Base-by-base conservation (phyloP, 257 asterid species). In the Solanum pinnatisectum region DNA sequence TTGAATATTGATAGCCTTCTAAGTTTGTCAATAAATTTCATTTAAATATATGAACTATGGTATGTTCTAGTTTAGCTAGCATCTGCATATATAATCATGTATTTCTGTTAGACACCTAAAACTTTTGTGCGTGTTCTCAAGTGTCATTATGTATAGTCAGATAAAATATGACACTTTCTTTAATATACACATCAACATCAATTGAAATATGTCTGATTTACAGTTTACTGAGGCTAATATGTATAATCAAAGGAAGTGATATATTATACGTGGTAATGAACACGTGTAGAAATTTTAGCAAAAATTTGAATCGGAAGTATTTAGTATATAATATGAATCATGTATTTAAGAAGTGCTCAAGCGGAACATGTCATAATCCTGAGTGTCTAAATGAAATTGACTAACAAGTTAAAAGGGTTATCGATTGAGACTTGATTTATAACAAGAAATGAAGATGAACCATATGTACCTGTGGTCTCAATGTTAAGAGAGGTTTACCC, bases 401-500 rank as follows among this genome's bases (percentile, higher is more conserved):
- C 60, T 5, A 20, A 78, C 60, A 39, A 27, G 18, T 35, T 76
- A 33, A 36, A 35, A 5, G 5, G 16, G 8, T 4, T 81, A 42
- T 46, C 44, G 0, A 22, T 13, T 12, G n/a, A 39, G 0, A 0
- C 88, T 33, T 15, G 60, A 86, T 18, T 52, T 7, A 56, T 74
- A 15, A 36, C 14, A 36, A 27, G 42, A 59, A 27, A 37, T 36
- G 73, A 44, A 79, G 32, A 39, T 18, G 13, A 73, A 35, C 0
- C 16, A 22, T 70, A 35, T 36, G 49, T 87, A 91, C 92, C 93
- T 91, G 92, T 59, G 93, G 93, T 72, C 88, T 89, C 87, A 90
- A 27, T 12, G 91, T 89, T 13, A 91, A 88, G 32, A 91, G 90
- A 59, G 90, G 67, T 72, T 82, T 83, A 23, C 93, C 93, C 4